Percentiles rank a stretch among this genome's conserved stretches.
Evolutionary conservation across 2,329 filamentous ascomycete genomes (phyloP).

Genomic region (Hypoxylon sp.): DNA sequence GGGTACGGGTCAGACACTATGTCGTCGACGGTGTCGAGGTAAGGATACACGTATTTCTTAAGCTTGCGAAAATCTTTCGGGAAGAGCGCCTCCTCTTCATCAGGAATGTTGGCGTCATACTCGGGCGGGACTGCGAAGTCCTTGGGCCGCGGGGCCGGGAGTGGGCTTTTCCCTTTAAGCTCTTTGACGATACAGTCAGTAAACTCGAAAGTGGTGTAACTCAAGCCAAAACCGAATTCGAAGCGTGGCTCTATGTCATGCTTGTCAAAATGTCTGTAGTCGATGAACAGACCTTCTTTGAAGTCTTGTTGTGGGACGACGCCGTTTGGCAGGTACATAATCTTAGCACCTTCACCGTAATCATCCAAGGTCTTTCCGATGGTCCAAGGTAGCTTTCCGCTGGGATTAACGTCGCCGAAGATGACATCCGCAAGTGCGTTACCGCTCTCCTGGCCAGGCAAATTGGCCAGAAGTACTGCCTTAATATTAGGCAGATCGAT

Average conservation of each 20-base stretch:
- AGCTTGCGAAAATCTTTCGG: slow-evolving; percentile 72
- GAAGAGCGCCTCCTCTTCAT: slow-evolving; percentile 69
- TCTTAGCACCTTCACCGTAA: slow-evolving; percentile 78
- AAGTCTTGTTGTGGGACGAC: slow-evolving; percentile 86
- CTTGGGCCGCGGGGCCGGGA: slow-evolving; percentile 56
- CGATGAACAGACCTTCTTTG: slow-evolving; percentile 84
- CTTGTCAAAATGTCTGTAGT: slow-evolving; percentile 92
- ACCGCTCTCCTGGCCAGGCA: slow-evolving; percentile 89
- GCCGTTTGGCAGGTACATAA: slow-evolving; percentile 77
- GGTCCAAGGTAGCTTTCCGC: slow-evolving; percentile 89
- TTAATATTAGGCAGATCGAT: slow-evolving; percentile 82
- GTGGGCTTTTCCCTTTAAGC: slow-evolving; percentile 61
- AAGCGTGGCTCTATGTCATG: slow-evolving; percentile 79
- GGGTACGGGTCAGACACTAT: slow-evolving; percentile 57
- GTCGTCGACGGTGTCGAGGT: slow-evolving; percentile 67
- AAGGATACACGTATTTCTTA: slow-evolving; percentile 80
- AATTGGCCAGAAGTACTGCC: slow-evolving; percentile 83
- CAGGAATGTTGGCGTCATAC: slow-evolving; percentile 68
- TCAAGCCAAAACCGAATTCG: slow-evolving; percentile 88
- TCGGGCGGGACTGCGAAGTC: slow-evolving; percentile 64
- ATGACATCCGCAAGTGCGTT: slow-evolving; percentile 84
- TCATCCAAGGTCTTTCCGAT: slow-evolving; percentile 81
- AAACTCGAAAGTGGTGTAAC: slow-evolving; percentile 81
- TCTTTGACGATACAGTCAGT: slow-evolving; percentile 63
- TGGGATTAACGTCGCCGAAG: slow-evolving; percentile 82